Evolutionary conservation across 2,329 filamentous ascomycete genomes (phyloP).

Genomic region (Phialophora tarda): DNA sequence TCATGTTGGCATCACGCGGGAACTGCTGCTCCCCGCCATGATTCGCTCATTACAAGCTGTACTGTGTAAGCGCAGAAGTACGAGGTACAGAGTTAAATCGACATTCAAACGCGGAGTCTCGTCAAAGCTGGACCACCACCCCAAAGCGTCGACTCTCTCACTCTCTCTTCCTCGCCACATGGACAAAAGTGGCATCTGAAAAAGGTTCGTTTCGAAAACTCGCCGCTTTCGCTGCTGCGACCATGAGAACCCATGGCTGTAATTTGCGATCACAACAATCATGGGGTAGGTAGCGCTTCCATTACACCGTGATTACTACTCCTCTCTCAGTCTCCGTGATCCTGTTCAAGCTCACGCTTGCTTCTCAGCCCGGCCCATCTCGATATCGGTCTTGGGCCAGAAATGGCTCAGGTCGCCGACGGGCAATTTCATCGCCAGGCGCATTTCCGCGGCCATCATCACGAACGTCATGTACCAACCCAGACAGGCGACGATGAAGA

Average conservation of each 20-base stretch:
- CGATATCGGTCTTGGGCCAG: slow-evolving; percentile 36
- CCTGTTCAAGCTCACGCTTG: slow-evolving; percentile 18
- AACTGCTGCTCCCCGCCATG: not conserved
- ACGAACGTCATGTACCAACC: slow-evolving; percentile 40
- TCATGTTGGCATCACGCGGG: not conserved
- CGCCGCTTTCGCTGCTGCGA: not conserved
- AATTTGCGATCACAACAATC: no score
- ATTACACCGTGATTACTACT: not conserved
- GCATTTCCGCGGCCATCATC: slow-evolving; percentile 40
- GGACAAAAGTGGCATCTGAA: not conserved
- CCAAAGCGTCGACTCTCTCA: not conserved
- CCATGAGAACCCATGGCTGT: not conserved
- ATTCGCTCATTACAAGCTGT: not conserved
- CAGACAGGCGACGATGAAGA: slow-evolving; percentile 36
- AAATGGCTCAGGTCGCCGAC: slow-evolving; percentile 38
- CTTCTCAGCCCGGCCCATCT: slow-evolving; percentile 34
- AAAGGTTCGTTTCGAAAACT: not conserved
- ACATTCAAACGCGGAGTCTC: not conserved
- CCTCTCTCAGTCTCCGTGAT: not conserved
- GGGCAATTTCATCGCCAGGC: slow-evolving; percentile 35
- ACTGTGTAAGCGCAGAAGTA: not conserved
- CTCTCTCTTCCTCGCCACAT: not conserved
- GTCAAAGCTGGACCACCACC: not conserved
- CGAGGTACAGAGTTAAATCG: not conserved
- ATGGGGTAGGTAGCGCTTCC: not conserved